These are phyloP conservation scores for Teunomyces funiuensis DNA, from an alignment of 805 yeast genomes.

Conservation along the genomic window DNA sequence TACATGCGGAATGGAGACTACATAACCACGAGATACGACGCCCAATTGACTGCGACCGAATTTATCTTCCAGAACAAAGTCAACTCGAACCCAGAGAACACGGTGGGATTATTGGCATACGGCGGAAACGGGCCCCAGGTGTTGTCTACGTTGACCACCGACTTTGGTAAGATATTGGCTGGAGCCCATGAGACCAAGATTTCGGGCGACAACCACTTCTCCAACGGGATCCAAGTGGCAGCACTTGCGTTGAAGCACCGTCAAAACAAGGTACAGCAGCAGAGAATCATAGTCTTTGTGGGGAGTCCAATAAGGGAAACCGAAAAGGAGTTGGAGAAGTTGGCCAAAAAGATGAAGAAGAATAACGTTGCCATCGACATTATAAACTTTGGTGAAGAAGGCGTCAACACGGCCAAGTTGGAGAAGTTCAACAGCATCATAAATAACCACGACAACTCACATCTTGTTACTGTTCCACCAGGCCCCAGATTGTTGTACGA, in stretches of 20 bases:
- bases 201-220: slow-evolving; percentile 63
- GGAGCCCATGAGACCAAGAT: slow-evolving; percentile 82
- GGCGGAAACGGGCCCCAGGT: slow-evolving; percentile 86
- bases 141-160: slow-evolving; percentile 82
- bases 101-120: slow-evolving; percentile 87
- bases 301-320: slow-evolving; percentile 79
- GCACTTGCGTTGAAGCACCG: slow-evolving; percentile 90
- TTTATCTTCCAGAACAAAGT: slow-evolving; percentile 82
- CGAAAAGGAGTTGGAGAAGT: slow-evolving; percentile 69
- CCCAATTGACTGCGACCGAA: slow-evolving; percentile 89
- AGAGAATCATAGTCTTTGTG: slow-evolving; percentile 84
- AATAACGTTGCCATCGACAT: slow-evolving; percentile 88
- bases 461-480: slow-evolving; percentile 83
- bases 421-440: slow-evolving; percentile 75
- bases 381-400: slow-evolving; percentile 89
- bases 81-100: slow-evolving; percentile 87
- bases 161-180: slow-evolving; percentile 78
- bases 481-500: slow-evolving; percentile 85
- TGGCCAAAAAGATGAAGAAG: slow-evolving; percentile 92
- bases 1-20: slow-evolving; percentile 95
- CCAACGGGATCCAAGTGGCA: slow-evolving; percentile 90
- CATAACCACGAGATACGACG: slow-evolving; percentile 82
- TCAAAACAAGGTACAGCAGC: slow-evolving; percentile 89
- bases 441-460: slow-evolving; percentile 75
- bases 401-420: slow-evolving; percentile 69